These are phyloP conservation scores for Tephrocybe rancida DNA, from an alignment of 768 basidiomycete genomes.

Conservation along the genomic window DNA sequence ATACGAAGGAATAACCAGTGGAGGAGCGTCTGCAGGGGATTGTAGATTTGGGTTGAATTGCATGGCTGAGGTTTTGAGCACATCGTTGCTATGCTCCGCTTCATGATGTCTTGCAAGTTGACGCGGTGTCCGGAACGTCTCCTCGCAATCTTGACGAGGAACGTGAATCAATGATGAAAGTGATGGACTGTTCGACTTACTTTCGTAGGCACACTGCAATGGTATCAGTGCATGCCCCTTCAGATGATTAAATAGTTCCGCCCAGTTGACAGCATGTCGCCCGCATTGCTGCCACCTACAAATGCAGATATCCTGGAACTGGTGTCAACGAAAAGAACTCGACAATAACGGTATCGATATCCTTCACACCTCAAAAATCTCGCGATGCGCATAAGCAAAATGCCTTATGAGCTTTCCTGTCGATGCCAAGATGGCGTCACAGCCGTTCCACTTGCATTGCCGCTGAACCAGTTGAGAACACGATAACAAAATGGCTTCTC, in stretches of 20 bases:
- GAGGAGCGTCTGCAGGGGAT: slow-evolving; percentile 39
- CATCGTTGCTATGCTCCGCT: slow-evolving; percentile 34
- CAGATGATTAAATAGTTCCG: slow-evolving; percentile 49
- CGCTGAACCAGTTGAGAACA: slow-evolving; percentile 47
- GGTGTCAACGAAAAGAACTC: background rate
- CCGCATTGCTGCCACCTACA: slow-evolving; percentile 65
- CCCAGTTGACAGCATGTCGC: slow-evolving; percentile 36
- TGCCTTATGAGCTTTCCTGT: slow-evolving; percentile 51
- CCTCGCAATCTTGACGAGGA: slow-evolving; percentile 50
- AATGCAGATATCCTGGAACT: slow-evolving; percentile 28
- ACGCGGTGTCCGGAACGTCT: slow-evolving; percentile 45
- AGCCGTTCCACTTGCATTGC: slow-evolving; percentile 63
- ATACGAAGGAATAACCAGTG: slow-evolving; percentile 47
- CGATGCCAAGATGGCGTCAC: slow-evolving; percentile 58
- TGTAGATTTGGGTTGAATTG: slow-evolving; percentile 28
- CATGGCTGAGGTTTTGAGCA: slow-evolving; percentile 37
- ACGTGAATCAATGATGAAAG: background rate
- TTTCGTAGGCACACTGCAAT: slow-evolving; percentile 51
- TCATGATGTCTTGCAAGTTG: slow-evolving; percentile 55
- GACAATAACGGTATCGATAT: background rate
- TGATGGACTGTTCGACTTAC: slow-evolving; percentile 32
- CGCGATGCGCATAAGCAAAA: slow-evolving; percentile 29
- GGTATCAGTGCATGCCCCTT: slow-evolving; percentile 49
- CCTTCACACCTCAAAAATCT: slow-evolving; percentile 9
- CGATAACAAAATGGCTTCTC: slow-evolving; percentile 46